Conservation (phyloP, 352 stramenopile genomes). For the Globisporangium mamillatum region DNA sequence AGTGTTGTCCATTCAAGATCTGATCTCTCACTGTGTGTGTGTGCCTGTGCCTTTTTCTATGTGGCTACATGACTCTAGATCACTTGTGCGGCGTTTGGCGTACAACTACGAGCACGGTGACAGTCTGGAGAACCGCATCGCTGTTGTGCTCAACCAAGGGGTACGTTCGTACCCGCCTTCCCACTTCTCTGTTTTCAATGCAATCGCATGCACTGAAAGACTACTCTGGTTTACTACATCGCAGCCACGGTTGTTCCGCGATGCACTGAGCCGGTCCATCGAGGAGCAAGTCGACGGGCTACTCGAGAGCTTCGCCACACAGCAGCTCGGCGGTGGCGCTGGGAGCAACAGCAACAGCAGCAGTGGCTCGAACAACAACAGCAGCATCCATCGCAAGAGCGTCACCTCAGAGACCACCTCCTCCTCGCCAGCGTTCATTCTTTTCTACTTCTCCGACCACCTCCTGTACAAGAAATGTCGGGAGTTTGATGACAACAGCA, state of each 20-base stretch:
- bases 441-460: conserved; percentile 35
- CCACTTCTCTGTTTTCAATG: background rate
- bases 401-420: background rate
- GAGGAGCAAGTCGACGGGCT: conserved; percentile 36
- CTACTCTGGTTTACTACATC: conserved; percentile 2
- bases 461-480: background rate
- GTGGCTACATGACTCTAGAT: conserved; percentile 20
- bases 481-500: background rate
- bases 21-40: background rate
- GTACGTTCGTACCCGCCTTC: conserved; percentile 9
- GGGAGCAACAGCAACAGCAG: conserved; percentile 5
- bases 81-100: conserved; percentile 32
- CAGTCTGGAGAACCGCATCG: conserved; percentile 26
- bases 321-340: background rate
- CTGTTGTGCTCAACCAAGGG: conserved; percentile 29
- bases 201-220: background rate
- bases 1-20: background rate
- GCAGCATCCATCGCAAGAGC: background rate
- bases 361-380: background rate
- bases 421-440: conserved; percentile 21
- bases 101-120: conserved; percentile 44
- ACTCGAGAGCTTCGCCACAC: conserved; percentile 19
- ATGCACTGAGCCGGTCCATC: conserved; percentile 31
- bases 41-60: background rate
- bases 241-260: conserved; percentile 36